Evolutionary conservation across 2,329 filamentous ascomycete species (phyloP).

Genomic region (Cercospora citrullina): DNA sequence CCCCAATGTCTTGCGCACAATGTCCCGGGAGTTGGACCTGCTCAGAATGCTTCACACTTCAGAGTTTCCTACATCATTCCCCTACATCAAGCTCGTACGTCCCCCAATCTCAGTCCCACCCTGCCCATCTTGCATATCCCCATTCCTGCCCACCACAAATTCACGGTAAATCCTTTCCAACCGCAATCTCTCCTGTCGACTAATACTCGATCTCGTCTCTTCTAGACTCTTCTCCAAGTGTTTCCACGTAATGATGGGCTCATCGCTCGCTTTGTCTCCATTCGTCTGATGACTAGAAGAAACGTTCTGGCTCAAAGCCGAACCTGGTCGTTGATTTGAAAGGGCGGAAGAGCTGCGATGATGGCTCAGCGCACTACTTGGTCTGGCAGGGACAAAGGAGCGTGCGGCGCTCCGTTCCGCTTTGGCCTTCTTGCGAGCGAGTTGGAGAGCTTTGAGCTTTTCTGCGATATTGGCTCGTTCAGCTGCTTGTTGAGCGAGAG

Average conservation of each 20-base stretch:
- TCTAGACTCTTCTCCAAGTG: constrained; percentile 78
- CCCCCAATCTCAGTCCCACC: constrained; percentile 90
- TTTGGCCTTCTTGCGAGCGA: constrained; percentile 64
- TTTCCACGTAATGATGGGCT: constrained; percentile 80
- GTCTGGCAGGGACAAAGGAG: constrained; percentile 21
- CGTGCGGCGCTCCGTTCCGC: constrained; percentile 46
- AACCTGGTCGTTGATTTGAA: background rate
- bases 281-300: constrained; percentile 7
- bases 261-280: constrained; percentile 37
- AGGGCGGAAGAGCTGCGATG: constrained; percentile 5
- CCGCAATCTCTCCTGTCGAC: constrained; percentile 70
- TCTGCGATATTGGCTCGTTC: constrained; percentile 76
- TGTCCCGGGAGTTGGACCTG: no score
- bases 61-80: background rate
- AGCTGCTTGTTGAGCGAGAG: constrained; percentile 56
- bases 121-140: constrained; percentile 93
- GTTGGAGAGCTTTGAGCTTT: constrained; percentile 80
- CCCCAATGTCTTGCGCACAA: no score
- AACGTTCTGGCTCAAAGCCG: background rate
- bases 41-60: no score
- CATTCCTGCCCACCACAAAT: constrained; percentile 88
- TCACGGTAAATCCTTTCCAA: constrained; percentile 83
- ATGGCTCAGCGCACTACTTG: constrained; percentile 10
- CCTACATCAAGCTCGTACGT: constrained; percentile 85
- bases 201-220: constrained; percentile 80